Evolutionary conservation across 1,284 basidiomycete genomes (phyloP), one percentile per base, ranked within the genome.

Genomic region (Melanopsichium pennsylvanicum): DNA sequence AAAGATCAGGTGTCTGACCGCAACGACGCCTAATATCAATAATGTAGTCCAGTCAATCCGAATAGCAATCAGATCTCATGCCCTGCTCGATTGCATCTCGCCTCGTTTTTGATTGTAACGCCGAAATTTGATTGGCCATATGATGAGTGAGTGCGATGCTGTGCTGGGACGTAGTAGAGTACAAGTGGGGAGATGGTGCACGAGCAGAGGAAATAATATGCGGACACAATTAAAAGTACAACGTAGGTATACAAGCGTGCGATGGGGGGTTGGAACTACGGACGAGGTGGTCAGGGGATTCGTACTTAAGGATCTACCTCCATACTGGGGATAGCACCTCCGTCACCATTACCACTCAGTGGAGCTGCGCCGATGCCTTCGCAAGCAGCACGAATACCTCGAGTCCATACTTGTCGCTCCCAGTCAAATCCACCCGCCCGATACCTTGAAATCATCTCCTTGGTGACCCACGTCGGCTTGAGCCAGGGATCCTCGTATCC

Each of bases 401-500:
- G 64, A 34, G 54, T 70, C 74, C 74, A 75, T 7, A 75, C 74
- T 19, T 71, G 64, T 12, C 58, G 54, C 36, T 71, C 57, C 75
- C 75, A 77, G 37, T 74, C 75, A 18, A 72, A 77, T 11, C 75
- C 75, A 18, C 73, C 75, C 10, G 75, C 73, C 6, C 75, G 71
- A 44, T 72, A 73, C n/a, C 70, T 48, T 7, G 66, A 60, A 9
- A 67, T 50, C 35, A 56, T 48, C 15, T 66, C 60, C 21, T 54
- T 57, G 21, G 51, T 47, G 22, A 70, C 43, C 54, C 56, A 66
- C 9, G 58, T 62, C 5, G 71, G 60, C 27, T 57, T 66, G 16
- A 75, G 58, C 74, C 74, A 75, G 5, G 75, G 75, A 34, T 77
- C 75, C 26, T 74, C 63, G 43, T 77, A 77, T 12, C 70, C 72